phyloP scores from a whole-genome alignment of 2,329 filamentous ascomycete species.

The Talaromyces islandicus region DNA sequence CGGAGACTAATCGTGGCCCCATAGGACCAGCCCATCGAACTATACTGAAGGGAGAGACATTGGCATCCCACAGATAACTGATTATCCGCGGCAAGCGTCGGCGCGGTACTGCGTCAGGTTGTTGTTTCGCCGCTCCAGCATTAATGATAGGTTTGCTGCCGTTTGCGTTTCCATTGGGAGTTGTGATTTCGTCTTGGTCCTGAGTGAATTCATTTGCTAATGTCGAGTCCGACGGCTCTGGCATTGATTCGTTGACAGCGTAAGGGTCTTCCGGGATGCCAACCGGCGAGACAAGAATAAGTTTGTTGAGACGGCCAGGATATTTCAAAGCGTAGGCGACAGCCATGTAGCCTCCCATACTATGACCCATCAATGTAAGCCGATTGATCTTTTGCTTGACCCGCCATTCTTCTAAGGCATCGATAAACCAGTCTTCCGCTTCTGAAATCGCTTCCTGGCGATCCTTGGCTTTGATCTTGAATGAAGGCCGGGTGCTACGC shows the following conservation, averaged over 20 bases:
- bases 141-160: neutral
- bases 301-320: constrained; percentile 86
- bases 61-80: constrained; percentile 92
- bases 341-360: constrained; percentile 88
- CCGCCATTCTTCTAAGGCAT: constrained; percentile 94
- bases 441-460: constrained; percentile 74
- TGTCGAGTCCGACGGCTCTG: constrained; percentile 67
- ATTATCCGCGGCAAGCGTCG: constrained; percentile 76
- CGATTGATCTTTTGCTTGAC: constrained; percentile 80
- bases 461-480: constrained; percentile 78
- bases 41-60: constrained; percentile 89
- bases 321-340: constrained; percentile 96
- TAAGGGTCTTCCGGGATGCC: constrained; percentile 93
- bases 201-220: constrained; percentile 74
- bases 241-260: constrained; percentile 73
- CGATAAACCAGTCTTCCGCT: constrained; percentile 92
- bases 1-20: constrained; percentile 84
- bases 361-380: constrained; percentile 91
- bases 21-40: constrained; percentile 83
- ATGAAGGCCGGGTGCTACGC: constrained; percentile 74
- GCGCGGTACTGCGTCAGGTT: constrained; percentile 48
- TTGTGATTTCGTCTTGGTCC: constrained; percentile 47
- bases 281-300: constrained; percentile 90
- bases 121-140: constrained; percentile 43
- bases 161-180: constrained; percentile 31